These are phyloP conservation scores for Talinum fruticosum DNA, from an alignment of 148 eudicot species.

Conservation along the genomic window DNA sequence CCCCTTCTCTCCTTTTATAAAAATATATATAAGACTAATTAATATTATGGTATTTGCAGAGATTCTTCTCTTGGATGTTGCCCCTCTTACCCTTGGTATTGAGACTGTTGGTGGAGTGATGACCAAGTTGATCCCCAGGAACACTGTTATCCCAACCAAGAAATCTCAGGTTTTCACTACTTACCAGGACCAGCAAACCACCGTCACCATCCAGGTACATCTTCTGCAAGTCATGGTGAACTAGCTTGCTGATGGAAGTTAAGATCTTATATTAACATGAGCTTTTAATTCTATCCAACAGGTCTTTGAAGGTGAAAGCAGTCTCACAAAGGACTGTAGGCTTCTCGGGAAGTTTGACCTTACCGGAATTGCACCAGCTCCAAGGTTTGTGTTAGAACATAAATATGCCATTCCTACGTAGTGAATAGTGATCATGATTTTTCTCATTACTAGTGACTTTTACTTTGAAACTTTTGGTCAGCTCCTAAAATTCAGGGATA, in stretches of 20 bases:
- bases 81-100: slow-evolving; percentile 74
- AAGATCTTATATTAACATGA: slow-evolving; percentile 1
- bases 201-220: slow-evolving; percentile 70
- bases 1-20: neutral
- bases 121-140: slow-evolving; percentile 86
- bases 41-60: slow-evolving; percentile 31
- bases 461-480: too few species aligned
- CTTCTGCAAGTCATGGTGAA: neutral
- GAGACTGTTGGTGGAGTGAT: slow-evolving; percentile 85
- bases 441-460: too few species aligned
- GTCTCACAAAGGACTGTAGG: slow-evolving; percentile 66
- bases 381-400: slow-evolving; percentile 46
- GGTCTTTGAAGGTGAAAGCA: slow-evolving; percentile 79
- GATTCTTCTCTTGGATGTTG: slow-evolving; percentile 73
- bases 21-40: neutral
- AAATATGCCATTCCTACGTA: too few species aligned
- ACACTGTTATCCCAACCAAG: slow-evolving; percentile 76
- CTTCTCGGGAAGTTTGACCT: slow-evolving; percentile 64
- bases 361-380: slow-evolving; percentile 70
- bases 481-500: too few species aligned
- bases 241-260: neutral
- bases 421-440: too few species aligned
- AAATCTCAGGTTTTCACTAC: slow-evolving; percentile 80
- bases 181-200: slow-evolving; percentile 81
- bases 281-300: slow-evolving; percentile 14